phyloP scores from a whole-genome alignment of 306 rosid genomes.

The Hippophae rhamnoides region DNA sequence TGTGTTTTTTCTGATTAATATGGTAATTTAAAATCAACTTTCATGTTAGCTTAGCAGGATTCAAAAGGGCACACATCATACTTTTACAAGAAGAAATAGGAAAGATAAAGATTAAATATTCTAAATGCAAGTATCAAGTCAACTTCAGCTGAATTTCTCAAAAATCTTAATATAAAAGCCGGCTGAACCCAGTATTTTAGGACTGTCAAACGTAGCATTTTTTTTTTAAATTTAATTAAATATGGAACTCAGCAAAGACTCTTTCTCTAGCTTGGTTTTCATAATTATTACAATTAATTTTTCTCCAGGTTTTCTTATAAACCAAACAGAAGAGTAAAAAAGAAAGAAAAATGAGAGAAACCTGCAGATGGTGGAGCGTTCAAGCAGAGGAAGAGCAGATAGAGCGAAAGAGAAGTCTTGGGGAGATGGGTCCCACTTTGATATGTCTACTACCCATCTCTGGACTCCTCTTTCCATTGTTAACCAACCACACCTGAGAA shows the following conservation, averaged over 20 bases:
- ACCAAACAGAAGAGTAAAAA: not conserved
- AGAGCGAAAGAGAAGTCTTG: constrained; percentile 41
- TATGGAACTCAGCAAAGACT: not conserved
- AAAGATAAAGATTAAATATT: not conserved
- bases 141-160: not conserved
- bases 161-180: not conserved
- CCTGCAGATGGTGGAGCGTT: constrained; percentile 53
- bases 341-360: constrained; percentile 3
- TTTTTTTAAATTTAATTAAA: not conserved
- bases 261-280: too few species aligned
- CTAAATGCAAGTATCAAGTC: not conserved
- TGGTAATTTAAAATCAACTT: too few species aligned
- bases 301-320: constrained; percentile 4
- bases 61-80: not conserved
- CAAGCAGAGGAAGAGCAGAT: constrained; percentile 42
- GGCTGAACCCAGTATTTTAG: not conserved
- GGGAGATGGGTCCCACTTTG: constrained; percentile 69
- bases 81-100: not conserved
- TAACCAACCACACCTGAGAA: not conserved
- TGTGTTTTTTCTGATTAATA: too few species aligned
- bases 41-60: not conserved
- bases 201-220: not conserved
- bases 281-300: not conserved
- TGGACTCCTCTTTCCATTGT: constrained; percentile 53
- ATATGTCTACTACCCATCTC: constrained; percentile 69